Evolutionary conservation across 1,139 yeast genomes (phyloP).

Genomic region (Kodamaea fungicola): DNA sequence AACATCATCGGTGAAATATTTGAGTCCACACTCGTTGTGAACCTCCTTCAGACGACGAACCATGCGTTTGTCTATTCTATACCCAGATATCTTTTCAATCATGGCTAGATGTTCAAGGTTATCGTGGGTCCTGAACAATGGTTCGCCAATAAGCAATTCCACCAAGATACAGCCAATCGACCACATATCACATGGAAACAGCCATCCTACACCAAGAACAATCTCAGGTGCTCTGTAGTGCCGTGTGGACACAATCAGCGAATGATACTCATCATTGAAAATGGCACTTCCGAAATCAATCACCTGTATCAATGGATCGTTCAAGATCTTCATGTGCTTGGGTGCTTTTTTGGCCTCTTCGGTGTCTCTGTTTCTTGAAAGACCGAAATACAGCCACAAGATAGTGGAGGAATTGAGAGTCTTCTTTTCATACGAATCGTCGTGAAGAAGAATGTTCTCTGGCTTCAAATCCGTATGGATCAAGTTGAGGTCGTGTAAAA

Average conservation of each 20-base stretch:
- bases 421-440: conserved; percentile 45
- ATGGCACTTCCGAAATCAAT: conserved; percentile 97
- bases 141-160: conserved; percentile 93
- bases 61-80: conserved; percentile 36
- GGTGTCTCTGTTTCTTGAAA: conserved; percentile 15
- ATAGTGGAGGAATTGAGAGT: conserved; percentile 33
- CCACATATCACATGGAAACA: conserved; percentile 93
- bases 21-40: conserved; percentile 43
- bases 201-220: conserved; percentile 90
- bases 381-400: conserved; percentile 27
- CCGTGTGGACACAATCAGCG: conserved; percentile 86
- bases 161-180: conserved; percentile 91
- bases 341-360: conserved; percentile 25
- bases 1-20: conserved; percentile 31
- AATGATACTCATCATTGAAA: conserved; percentile 90
- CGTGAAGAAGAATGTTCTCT: conserved; percentile 80
- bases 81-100: conserved; percentile 77
- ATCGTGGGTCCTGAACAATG: conserved; percentile 91
- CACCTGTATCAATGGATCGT: conserved; percentile 77
- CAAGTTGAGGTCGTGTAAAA: conserved; percentile 81
- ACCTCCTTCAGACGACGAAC: conserved; percentile 33
- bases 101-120: conserved; percentile 91
- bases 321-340: conserved; percentile 50
- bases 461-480: conserved; percentile 96
- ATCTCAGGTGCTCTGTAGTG: conserved; percentile 98